These are phyloP conservation scores for Ceratocystis lukuohia DNA, from an alignment of 2,329 filamentous ascomycete species.

Conservation along the genomic window DNA sequence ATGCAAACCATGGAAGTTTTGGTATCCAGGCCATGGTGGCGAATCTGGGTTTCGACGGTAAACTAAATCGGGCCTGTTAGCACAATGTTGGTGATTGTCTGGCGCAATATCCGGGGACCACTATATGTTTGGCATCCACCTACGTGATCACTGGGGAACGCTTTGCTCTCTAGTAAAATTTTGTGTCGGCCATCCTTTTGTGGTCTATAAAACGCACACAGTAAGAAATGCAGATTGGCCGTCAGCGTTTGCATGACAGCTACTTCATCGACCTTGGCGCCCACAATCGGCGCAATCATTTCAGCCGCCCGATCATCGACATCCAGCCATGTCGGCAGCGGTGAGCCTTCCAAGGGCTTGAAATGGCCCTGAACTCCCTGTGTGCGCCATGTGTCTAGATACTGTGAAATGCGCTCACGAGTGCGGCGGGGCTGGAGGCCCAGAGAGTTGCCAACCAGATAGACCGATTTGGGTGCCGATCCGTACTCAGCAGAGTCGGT, in stretches of 20 bases:
- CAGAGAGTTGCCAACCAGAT: constrained; percentile 82
- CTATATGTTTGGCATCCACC: constrained; percentile 20
- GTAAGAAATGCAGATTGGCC: constrained; percentile 60
- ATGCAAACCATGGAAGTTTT: constrained; percentile 56
- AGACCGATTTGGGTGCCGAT: constrained; percentile 36
- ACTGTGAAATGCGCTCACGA: constrained; percentile 49
- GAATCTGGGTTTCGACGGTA: constrained; percentile 63
- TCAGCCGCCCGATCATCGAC: constrained; percentile 54
- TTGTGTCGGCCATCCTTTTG: constrained; percentile 45
- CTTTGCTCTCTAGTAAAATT: constrained; percentile 69
- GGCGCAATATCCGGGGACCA: not conserved
- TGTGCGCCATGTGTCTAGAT: constrained; percentile 64
- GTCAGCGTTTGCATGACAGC: constrained; percentile 75
- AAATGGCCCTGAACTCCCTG: constrained; percentile 76
- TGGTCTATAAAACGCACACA: constrained; percentile 70
- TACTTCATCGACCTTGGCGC: constrained; percentile 54
- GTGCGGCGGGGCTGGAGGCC: constrained; percentile 59
- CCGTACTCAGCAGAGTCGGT: constrained; percentile 3
- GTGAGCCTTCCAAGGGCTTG: constrained; percentile 49
- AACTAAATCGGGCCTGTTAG: constrained; percentile 37
- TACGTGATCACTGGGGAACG: constrained; percentile 73
- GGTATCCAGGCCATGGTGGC: constrained; percentile 51
- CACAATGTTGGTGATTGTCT: not conserved
- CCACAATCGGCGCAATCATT: constrained; percentile 56
- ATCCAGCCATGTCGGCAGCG: constrained; percentile 57